Evolutionary conservation across 164 flowering plant genomes (phyloP).

Genomic region (Platanus orientalis): DNA sequence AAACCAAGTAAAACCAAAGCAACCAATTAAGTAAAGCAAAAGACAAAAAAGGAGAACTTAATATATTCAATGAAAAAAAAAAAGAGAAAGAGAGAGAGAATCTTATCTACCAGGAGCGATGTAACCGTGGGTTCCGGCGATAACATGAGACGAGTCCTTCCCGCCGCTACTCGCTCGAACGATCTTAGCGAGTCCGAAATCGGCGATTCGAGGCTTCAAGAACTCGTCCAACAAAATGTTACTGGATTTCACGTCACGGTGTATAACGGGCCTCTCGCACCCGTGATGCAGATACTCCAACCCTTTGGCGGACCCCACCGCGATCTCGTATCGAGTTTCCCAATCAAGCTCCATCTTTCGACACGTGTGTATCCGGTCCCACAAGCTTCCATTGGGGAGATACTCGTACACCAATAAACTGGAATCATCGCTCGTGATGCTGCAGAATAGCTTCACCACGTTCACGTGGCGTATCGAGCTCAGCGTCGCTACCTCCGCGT

Average conservation of each 20-base stretch:
- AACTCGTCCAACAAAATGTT: slow-evolving; percentile 72
- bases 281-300: slow-evolving; percentile 69
- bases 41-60: not conserved
- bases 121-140: slow-evolving; percentile 65
- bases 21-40: not conserved
- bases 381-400: slow-evolving; percentile 59
- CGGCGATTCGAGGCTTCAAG: slow-evolving; percentile 72
- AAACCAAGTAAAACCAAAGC: not conserved
- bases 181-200: slow-evolving; percentile 77
- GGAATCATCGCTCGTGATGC: slow-evolving; percentile 67
- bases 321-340: slow-evolving; percentile 53
- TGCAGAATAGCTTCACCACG: slow-evolving; percentile 64
- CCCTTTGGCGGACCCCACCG: slow-evolving; percentile 61
- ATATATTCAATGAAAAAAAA: no score
- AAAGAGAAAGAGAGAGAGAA: no score
- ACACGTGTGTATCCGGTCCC: slow-evolving; percentile 51
- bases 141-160: slow-evolving; percentile 43
- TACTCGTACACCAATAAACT: slow-evolving; percentile 68
- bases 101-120: slow-evolving; percentile 57
- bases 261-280: slow-evolving; percentile 52
- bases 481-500: slow-evolving; percentile 53
- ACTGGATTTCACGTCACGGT: slow-evolving; percentile 79
- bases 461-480: slow-evolving; percentile 65
- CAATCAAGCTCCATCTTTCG: slow-evolving; percentile 44
- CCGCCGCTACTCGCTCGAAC: slow-evolving; percentile 27